phyloP scores from a whole-genome alignment of 805 yeast genomes.

The Kazachstania viticola region DNA sequence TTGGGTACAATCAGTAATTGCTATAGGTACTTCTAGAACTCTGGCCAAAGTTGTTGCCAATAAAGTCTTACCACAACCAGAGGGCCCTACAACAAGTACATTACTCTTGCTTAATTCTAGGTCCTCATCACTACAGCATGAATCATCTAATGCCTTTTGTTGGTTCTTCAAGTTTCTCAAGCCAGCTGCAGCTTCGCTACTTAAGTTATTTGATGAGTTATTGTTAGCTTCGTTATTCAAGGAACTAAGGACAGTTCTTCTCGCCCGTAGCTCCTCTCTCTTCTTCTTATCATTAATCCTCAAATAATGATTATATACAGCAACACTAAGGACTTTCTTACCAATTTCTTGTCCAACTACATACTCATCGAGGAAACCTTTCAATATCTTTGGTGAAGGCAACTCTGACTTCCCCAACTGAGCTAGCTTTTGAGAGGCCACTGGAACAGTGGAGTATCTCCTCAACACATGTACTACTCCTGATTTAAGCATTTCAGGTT shows the following conservation, averaged over 20 bases:
- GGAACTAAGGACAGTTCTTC: constrained; percentile 12
- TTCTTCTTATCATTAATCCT: constrained; percentile 34
- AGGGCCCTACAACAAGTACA: constrained; percentile 45
- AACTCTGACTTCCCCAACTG: no score
- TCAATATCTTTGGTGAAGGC: constrained; percentile 40
- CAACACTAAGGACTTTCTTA: constrained; percentile 48
- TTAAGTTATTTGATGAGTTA: background rate
- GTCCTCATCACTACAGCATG: constrained; percentile 25
- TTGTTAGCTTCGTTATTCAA: background rate
- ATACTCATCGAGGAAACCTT: constrained; percentile 36
- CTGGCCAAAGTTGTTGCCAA: constrained; percentile 45
- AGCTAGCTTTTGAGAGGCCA: no score
- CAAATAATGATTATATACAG: constrained; percentile 47
- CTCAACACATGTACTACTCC: no score
- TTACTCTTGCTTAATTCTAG: constrained; percentile 46
- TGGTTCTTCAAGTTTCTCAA: constrained; percentile 21
- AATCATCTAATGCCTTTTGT: constrained; percentile 12
- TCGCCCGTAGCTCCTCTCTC: constrained; percentile 16
- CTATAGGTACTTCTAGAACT: constrained; percentile 41
- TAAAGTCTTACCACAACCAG: constrained; percentile 52
- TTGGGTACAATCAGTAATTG: constrained; percentile 51
- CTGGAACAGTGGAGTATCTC: no score
- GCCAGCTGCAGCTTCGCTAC: constrained; percentile 26
- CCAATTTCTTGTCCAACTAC: constrained; percentile 47
- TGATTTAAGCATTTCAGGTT: no score